Evolutionary conservation across 163 green algal genomes (phyloP).

Genomic region (Chloroidium sp.): DNA sequence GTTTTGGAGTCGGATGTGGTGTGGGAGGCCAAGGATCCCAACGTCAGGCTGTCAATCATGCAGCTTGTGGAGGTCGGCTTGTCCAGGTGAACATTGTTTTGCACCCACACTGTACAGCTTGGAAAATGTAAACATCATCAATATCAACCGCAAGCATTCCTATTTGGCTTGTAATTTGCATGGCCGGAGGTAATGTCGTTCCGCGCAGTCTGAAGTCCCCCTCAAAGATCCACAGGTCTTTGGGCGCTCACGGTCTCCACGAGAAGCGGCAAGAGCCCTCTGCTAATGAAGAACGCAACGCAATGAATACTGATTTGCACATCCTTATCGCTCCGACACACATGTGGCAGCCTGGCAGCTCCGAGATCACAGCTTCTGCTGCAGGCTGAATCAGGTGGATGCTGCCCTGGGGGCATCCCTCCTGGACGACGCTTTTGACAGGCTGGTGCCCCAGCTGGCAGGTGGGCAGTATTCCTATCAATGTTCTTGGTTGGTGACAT

Average conservation of each 20-base stretch:
- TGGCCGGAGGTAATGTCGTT: too few relatives aligned
- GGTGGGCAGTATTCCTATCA: constrained; percentile 47
- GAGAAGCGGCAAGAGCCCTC: too few relatives aligned
- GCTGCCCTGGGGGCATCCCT: constrained; percentile 12
- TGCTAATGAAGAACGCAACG: too few relatives aligned
- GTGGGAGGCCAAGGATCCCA: constrained; percentile 41
- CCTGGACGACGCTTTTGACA: constrained; percentile 46
- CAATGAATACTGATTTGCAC: too few relatives aligned
- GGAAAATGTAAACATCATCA: not conserved
- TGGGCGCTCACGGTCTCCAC: too few relatives aligned
- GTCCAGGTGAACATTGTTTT: constrained; percentile 4
- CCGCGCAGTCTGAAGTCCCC: too few relatives aligned
- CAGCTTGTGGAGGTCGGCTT: constrained; percentile 48
- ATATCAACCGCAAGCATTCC: too few relatives aligned
- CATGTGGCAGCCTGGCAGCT: too few relatives aligned
- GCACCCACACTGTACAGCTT: not conserved
- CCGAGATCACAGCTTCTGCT: not conserved
- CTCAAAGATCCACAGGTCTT: too few relatives aligned
- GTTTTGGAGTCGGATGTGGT: constrained; percentile 32
- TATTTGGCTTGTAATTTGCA: too few relatives aligned
- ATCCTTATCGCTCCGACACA: too few relatives aligned
- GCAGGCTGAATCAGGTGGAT: constrained; percentile 29
- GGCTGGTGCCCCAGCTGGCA: constrained; percentile 51
- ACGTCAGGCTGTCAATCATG: constrained; percentile 38
- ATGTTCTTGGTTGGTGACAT: too few relatives aligned